Evolutionary conservation across 495 filamentous ascomycete species (phyloP).

Genomic region (Staphylotrichum longicolle): DNA sequence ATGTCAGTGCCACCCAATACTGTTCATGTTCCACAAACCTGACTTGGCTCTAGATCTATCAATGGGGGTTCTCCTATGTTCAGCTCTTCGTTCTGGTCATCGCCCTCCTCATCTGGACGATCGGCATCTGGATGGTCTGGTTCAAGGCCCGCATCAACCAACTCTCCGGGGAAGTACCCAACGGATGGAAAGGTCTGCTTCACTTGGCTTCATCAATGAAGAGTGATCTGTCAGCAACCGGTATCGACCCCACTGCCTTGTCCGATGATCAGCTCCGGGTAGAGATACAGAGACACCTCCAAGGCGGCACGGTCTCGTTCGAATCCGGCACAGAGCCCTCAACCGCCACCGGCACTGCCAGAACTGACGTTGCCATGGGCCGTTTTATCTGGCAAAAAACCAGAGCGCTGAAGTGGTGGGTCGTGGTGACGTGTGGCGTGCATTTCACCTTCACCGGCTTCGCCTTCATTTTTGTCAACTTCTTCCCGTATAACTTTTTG

Average conservation of each 20-base stretch:
- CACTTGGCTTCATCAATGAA: neutral
- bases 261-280: neutral
- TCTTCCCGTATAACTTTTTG: no score
- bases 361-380: neutral
- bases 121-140: neutral
- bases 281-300: neutral
- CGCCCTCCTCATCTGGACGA: neutral
- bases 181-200: neutral
- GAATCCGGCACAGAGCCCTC: neutral
- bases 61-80: neutral
- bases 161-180: neutral
- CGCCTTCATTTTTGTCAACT: neutral
- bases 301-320: neutral
- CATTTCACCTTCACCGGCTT: neutral
- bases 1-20: neutral
- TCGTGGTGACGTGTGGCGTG: neutral
- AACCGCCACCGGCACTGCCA: neutral
- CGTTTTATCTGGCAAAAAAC: neutral
- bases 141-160: slow-evolving; percentile 1
- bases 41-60: neutral
- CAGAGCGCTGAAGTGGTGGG: neutral
- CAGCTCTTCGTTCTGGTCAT: neutral
- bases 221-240: neutral
- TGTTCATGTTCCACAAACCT: neutral
- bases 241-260: neutral